Evolutionary conservation across 169 alveolate genomes (phyloP).

Genomic region (Eimeria maxima): DNA sequence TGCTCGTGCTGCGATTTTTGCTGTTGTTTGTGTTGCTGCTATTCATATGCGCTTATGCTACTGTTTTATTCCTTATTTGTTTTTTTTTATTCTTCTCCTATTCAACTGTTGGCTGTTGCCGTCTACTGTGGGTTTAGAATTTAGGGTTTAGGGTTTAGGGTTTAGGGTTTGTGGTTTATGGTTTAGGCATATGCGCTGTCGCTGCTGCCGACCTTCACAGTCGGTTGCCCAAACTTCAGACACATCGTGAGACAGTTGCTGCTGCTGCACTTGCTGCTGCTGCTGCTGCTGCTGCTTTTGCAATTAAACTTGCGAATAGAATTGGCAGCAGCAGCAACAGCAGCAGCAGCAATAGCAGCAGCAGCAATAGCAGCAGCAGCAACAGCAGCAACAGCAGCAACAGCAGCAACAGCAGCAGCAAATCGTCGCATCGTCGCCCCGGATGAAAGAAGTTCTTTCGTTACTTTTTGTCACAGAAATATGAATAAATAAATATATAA

Average conservation of each 20-base stretch:
- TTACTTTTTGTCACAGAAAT: too few relatives aligned
- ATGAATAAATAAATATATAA: too few relatives aligned
- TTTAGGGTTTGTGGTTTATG: not conserved
- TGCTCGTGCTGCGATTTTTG: not conserved
- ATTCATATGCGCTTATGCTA: not conserved
- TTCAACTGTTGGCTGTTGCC: too few relatives aligned
- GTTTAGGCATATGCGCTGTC: constrained; percentile 63
- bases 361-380: not conserved
- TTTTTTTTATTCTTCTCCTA: not conserved
- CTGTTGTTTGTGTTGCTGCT: not conserved
- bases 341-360: constrained; percentile 1
- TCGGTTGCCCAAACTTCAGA: not conserved
- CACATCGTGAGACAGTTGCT: not conserved
- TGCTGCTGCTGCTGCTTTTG: too few relatives aligned
- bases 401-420: not conserved
- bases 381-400: not conserved
- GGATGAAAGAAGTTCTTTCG: too few relatives aligned
- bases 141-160: not conserved
- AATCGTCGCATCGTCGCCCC: not conserved
- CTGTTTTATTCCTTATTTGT: too few relatives aligned
- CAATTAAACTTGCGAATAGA: not conserved
- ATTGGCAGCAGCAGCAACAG: not conserved
- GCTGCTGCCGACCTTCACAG: constrained; percentile 69
- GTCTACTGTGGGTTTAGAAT: too few relatives aligned
- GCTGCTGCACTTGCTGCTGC: not conserved